Evolutionary conservation across 305 asterid species (phyloP).

Genomic region (Withania somnifera): DNA sequence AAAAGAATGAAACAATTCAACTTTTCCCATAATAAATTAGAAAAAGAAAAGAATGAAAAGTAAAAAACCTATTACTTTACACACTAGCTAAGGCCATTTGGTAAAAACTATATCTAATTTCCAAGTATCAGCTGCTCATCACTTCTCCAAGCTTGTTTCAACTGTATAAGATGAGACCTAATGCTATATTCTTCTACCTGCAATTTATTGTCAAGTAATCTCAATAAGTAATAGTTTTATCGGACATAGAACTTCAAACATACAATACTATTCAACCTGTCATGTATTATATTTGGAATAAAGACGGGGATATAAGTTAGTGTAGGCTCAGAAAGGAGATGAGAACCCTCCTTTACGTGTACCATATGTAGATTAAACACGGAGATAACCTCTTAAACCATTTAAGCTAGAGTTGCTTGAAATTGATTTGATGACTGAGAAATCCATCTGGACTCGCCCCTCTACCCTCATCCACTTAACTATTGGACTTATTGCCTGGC

Average conservation of each 20-base stretch:
- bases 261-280: neutral
- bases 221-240: neutral
- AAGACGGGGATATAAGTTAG: neutral
- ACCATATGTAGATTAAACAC: neutral
- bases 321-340: neutral
- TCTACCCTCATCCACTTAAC: too few relatives aligned
- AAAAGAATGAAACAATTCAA: constrained; percentile 6
- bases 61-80: constrained; percentile 4
- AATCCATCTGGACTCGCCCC: neutral
- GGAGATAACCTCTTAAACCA: neutral
- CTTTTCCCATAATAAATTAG: constrained; percentile 2
- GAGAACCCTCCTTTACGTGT: neutral
- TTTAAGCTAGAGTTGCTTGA: neutral
- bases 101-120: constrained; percentile 8
- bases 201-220: neutral
- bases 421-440: neutral
- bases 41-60: neutral
- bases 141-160: constrained; percentile 39
- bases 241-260: neutral
- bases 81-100: constrained; percentile 16
- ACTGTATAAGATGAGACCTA: constrained; percentile 56
- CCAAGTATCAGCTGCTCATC: constrained; percentile 15
- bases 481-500: too few relatives aligned
- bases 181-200: constrained; percentile 83
- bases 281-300: neutral